Base-by-base conservation (phyloP, 1,139 yeast species). In the Geotrichum siamense region DNA sequence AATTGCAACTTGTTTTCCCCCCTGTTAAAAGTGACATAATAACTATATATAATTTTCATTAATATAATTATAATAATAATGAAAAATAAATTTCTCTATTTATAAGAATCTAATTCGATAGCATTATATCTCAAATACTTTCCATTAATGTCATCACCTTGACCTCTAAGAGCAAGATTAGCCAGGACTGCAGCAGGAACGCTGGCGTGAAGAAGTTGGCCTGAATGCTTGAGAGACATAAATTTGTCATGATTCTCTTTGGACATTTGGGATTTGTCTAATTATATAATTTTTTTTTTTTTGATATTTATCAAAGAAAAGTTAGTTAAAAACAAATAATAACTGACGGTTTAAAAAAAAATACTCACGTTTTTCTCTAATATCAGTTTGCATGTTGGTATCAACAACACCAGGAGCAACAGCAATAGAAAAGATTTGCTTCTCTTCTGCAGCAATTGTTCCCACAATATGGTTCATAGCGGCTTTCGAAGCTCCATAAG, bases 381-480 rank as follows among this genome's bases (percentile, higher is more conserved):
- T 86, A 47, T 76, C 79, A 10, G 56, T 59, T 64, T 89, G 97
- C 96, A 89, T 89, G 17, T 68, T 70, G 0, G 97, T 87, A 59
- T 83, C 86, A 2, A 89, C 96, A 1, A 85, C 94, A 3, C 97
- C 97, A 0, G 97, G 97, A 2, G 95, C 96, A 20, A 89, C 71
- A 0, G 95, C 70, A 9, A 85, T 65, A 3, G 83, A 70, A 39
- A 68, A 67, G 17, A 87, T 67, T 0, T 69, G 74, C 2, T 69
- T 63, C 58, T 83, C 89, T 55, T 85, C 95, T 3, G 65, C 69
- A 1, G 85, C 80, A 20, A 89, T 62, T 8, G 85, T 75, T 39
- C 67, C 60, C 6, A 83, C 78, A 44, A 86, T 71, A 56, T 80
- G 87, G 62, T 89, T 85, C 47, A 87, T 61, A 0, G 96, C 95